Percentiles rank a stretch among this genome's conserved stretches.
These are phyloP conservation scores for Leccinellum rugosiceps DNA, from an alignment of 768 basidiomycete species.

Conservation along the genomic window DNA sequence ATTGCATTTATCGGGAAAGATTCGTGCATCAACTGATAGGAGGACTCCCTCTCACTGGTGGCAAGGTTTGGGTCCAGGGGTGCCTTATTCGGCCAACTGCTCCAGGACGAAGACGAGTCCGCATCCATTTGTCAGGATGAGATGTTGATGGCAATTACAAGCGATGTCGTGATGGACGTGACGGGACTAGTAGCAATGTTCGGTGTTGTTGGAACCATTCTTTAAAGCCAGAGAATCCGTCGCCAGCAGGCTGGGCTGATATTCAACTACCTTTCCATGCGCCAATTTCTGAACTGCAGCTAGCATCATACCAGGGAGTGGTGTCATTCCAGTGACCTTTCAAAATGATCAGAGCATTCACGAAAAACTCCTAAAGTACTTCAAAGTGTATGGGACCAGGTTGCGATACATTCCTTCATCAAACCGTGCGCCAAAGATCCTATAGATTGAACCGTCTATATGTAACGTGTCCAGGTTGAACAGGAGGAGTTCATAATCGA, in stretches of 20 bases:
- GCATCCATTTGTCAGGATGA: background rate
- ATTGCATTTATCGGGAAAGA: constrained; percentile 32
- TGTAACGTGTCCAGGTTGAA: constrained; percentile 22
- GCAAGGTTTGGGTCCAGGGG: constrained; percentile 10
- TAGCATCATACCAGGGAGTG: background rate
- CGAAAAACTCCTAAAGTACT: background rate
- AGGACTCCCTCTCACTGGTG: background rate
- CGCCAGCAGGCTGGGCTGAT: background rate
- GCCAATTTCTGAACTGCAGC: background rate
- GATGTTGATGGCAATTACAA: background rate
- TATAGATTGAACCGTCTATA: constrained; percentile 29
- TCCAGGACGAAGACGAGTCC: background rate
- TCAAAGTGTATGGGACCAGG: background rate
- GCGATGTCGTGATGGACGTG: background rate
- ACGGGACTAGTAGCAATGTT: background rate
- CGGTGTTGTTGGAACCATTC: background rate
- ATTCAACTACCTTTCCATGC: background rate
- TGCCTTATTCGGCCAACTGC: background rate
- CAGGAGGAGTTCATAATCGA: constrained; percentile 5
- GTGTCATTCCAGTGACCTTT: background rate
- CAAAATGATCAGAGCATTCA: background rate
- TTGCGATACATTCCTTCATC: background rate
- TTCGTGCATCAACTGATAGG: constrained; percentile 6
- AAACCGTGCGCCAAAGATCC: constrained; percentile 6
- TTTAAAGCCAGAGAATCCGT: background rate